phyloP scores from a whole-genome alignment of 2,329 filamentous ascomycete species.

The Nigrospora oryzae region DNA sequence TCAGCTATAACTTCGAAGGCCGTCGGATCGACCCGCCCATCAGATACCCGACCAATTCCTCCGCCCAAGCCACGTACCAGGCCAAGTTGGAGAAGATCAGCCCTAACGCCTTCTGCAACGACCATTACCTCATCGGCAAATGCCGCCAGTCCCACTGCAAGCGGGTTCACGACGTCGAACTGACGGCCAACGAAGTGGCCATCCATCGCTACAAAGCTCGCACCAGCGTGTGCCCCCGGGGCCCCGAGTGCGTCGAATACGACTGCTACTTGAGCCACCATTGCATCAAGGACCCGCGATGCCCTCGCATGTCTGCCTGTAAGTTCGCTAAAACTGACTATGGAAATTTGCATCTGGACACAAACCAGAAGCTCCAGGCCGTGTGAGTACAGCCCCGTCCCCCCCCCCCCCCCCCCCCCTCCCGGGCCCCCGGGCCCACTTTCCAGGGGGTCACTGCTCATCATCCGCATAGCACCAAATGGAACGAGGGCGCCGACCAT shows the following conservation, averaged over 20 bases:
- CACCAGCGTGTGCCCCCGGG: slow-evolving; percentile 21
- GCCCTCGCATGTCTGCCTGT: slow-evolving; percentile 14
- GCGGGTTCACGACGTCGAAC: slow-evolving; percentile 20
- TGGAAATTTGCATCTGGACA: slow-evolving; percentile 20
- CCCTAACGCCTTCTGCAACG: slow-evolving; percentile 23
- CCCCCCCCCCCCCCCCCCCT: neutral
- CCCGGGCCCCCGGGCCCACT: neutral
- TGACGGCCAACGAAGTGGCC: slow-evolving; percentile 19
- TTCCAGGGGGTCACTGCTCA: neutral
- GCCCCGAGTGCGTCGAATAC: slow-evolving; percentile 21
- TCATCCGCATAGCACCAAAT: neutral
- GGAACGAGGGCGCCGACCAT: neutral
- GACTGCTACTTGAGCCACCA: slow-evolving; percentile 25
- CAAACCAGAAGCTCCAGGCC: slow-evolving; percentile 18
- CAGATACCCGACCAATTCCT: slow-evolving; percentile 18
- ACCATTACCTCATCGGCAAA: slow-evolving; percentile 21
- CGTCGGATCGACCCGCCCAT: slow-evolving; percentile 20
- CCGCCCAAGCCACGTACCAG: slow-evolving; percentile 21
- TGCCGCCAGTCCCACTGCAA: slow-evolving; percentile 22
- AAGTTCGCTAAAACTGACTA: slow-evolving; percentile 18
- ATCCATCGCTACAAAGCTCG: slow-evolving; percentile 26
- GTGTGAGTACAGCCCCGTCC: slow-evolving; percentile 10
- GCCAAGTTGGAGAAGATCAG: slow-evolving; percentile 19
- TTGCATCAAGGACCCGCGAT: slow-evolving; percentile 16
- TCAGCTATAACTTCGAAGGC: slow-evolving; percentile 19